phyloP scores from a whole-genome alignment of 495 filamentous ascomycete genomes.

The Neohortaea acidophila region DNA sequence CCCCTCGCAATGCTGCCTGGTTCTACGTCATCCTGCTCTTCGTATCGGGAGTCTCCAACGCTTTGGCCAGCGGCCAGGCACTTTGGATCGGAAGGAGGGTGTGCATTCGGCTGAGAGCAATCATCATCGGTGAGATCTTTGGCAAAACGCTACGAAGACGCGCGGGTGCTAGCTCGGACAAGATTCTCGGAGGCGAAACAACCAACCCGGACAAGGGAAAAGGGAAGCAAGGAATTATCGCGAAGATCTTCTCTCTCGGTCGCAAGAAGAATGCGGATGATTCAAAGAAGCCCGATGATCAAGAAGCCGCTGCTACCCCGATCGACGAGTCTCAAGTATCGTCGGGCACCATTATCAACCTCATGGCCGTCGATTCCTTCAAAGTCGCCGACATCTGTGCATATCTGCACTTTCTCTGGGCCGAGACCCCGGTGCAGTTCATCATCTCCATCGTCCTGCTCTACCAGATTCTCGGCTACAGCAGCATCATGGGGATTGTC shows the following conservation, averaged over 20 bases:
- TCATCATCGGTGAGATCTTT: constrained; percentile 96
- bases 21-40: constrained; percentile 86
- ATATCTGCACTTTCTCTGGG: constrained; percentile 83
- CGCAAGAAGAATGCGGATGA: constrained; percentile 37
- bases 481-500: constrained; percentile 85
- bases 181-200: constrained; percentile 36
- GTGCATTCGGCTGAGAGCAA: constrained; percentile 79
- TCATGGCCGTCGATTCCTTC: constrained; percentile 99
- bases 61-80: constrained; percentile 70
- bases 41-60: constrained; percentile 58
- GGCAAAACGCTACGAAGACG: constrained; percentile 90
- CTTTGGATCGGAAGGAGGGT: constrained; percentile 88
- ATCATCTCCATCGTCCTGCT: constrained; percentile 59
- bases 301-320: constrained; percentile 20
- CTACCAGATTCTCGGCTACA: constrained; percentile 78
- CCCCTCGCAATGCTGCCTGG: constrained; percentile 84
- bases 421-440: constrained; percentile 69
- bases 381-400: constrained; percentile 89
- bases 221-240: constrained; percentile 28
- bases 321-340: constrained; percentile 58
- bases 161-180: constrained; percentile 61
- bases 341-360: constrained; percentile 89
- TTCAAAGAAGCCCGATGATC: constrained; percentile 26
- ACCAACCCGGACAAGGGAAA: constrained; percentile 26
- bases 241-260: constrained; percentile 38